Percentiles rank a stretch among this genome's conserved stretches.
Evolutionary conservation across 2,329 filamentous ascomycete species (phyloP).

Genomic region (Sclerotinia borealis): DNA sequence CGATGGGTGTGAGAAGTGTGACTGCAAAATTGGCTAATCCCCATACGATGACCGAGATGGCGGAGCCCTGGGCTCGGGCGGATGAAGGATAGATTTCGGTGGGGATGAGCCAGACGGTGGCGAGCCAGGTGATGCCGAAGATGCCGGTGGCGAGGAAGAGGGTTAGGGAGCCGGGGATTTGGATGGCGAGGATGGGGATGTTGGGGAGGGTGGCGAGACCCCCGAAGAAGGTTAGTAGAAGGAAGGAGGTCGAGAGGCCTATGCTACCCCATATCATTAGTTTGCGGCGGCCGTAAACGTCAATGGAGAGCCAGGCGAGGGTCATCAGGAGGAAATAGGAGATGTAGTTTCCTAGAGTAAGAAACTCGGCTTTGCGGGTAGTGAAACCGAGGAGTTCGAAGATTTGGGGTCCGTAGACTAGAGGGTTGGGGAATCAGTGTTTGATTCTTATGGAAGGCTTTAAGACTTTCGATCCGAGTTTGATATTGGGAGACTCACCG

Average conservation of each 20-base stretch:
- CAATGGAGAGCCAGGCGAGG: constrained; percentile 53
- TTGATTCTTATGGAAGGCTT: no score
- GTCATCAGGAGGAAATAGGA: constrained; percentile 57
- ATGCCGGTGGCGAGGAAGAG: constrained; percentile 53
- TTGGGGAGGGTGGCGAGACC: constrained; percentile 39
- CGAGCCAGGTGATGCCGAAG: constrained; percentile 55
- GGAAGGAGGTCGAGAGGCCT: constrained; percentile 43
- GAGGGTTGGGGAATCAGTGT: constrained; percentile 27
- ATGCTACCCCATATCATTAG: constrained; percentile 48
- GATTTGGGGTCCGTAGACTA: constrained; percentile 57
- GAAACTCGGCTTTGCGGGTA: constrained; percentile 45
- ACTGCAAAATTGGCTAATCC: constrained; percentile 42
- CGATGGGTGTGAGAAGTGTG: constrained; percentile 57
- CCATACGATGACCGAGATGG: constrained; percentile 55
- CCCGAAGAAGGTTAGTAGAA: constrained; percentile 46
- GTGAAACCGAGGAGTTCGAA: constrained; percentile 55
- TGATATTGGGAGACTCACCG: not conserved
- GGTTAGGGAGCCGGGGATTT: constrained; percentile 44
- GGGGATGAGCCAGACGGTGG: constrained; percentile 50
- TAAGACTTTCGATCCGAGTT: no score
- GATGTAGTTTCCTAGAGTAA: constrained; percentile 55
- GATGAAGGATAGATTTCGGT: constrained; percentile 59
- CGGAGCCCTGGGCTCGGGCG: constrained; percentile 59
- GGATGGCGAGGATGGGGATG: constrained; percentile 38
- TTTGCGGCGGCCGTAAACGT: constrained; percentile 47